These are phyloP conservation scores for Glutinoglossum americanum DNA, from an alignment of 495 filamentous ascomycete species.

Conservation along the genomic window DNA sequence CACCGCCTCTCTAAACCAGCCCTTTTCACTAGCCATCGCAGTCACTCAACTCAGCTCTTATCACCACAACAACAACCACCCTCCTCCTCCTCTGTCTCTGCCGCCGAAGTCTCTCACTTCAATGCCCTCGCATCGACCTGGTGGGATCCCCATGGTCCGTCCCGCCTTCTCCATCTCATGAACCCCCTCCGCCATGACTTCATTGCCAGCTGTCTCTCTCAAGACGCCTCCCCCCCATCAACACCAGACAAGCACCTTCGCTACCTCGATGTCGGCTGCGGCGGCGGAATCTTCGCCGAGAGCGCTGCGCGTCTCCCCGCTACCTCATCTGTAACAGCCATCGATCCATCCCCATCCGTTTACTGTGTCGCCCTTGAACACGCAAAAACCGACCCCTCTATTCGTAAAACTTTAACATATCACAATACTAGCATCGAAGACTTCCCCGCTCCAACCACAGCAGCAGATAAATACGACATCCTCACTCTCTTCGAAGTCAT, in stretches of 20 bases:
- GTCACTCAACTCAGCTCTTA: neutral
- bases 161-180: conserved; percentile 87
- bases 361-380: conserved; percentile 60
- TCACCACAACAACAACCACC: neutral
- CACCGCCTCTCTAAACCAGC: neutral
- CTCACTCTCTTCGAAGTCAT: conserved; percentile 85
- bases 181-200: conserved; percentile 92
- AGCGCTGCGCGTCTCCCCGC: conserved; percentile 54
- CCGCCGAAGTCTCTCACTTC: conserved; percentile 81
- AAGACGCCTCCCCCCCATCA: conserved; percentile 16
- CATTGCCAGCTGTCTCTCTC: conserved; percentile 46
- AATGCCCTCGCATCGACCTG: conserved; percentile 76
- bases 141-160: conserved; percentile 94
- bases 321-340: conserved; percentile 49
- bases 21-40: conserved; percentile 16
- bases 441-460: conserved; percentile 23
- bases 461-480: conserved; percentile 32
- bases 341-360: conserved; percentile 68
- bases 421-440: conserved; percentile 49
- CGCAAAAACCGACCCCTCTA: conserved; percentile 40
- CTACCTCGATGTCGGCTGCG: conserved; percentile 89
- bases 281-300: conserved; percentile 91
- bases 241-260: conserved; percentile 19
- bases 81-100: conserved; percentile 40
- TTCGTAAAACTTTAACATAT: conserved; percentile 40